These are phyloP conservation scores for Chrysopogon serrulatus DNA, from an alignment of 176 grass and related monocot genomes.

Conservation along the genomic window DNA sequence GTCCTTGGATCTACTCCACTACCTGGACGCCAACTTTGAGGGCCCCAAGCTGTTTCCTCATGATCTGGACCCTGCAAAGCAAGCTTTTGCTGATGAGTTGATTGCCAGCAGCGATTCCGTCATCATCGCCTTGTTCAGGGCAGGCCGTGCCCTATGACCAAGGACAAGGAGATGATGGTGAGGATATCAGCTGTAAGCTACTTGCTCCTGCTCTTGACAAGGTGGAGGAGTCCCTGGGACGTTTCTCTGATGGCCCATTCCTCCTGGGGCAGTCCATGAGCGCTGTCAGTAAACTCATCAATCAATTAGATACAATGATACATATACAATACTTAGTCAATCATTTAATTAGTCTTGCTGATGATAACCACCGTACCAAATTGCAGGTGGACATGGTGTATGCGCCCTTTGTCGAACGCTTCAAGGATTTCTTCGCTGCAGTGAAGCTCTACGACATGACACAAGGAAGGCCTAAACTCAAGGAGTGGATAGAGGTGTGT, in stretches of 20 bases:
- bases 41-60: slow-evolving; percentile 32
- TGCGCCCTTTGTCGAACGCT: slow-evolving; percentile 40
- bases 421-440: slow-evolving; percentile 29
- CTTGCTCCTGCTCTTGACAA: slow-evolving; percentile 29
- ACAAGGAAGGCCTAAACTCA: too few relatives aligned
- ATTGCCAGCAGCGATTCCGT: slow-evolving; percentile 16
- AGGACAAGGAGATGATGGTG: too few relatives aligned
- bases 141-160: not conserved
- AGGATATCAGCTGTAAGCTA: too few relatives aligned
- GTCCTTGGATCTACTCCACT: too few relatives aligned
- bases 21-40: slow-evolving; percentile 23
- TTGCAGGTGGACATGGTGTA: slow-evolving; percentile 36
- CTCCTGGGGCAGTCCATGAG: slow-evolving; percentile 31
- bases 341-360: too few relatives aligned
- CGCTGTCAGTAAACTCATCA: too few relatives aligned
- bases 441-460: slow-evolving; percentile 36
- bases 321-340: too few relatives aligned
- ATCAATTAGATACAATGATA: too few relatives aligned
- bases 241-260: slow-evolving; percentile 41
- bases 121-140: not conserved
- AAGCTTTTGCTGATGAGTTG: slow-evolving; percentile 36
- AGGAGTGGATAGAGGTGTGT: too few relatives aligned
- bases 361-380: too few relatives aligned
- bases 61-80: slow-evolving; percentile 33
- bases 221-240: slow-evolving; percentile 21